These are phyloP conservation scores for Teratosphaeria nubilosa DNA, from an alignment of 2,329 filamentous ascomycete species.

Conservation along the genomic window DNA sequence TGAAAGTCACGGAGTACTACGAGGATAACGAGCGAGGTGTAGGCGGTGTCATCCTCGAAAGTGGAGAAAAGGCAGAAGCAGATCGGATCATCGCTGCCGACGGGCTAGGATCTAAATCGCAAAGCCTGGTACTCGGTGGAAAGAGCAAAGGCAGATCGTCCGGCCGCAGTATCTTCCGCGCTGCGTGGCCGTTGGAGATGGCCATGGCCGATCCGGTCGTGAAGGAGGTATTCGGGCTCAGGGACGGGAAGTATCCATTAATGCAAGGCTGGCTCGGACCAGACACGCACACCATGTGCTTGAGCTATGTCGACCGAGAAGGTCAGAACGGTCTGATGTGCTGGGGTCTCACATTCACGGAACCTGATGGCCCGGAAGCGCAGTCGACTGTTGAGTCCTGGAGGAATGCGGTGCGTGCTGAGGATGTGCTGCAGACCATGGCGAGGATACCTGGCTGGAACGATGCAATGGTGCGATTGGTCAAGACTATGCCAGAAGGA, in stretches of 20 bases:
- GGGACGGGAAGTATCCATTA: conserved; percentile 7
- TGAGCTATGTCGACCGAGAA: conserved; percentile 40
- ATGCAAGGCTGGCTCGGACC: conserved; percentile 14
- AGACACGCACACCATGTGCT: conserved; percentile 11
- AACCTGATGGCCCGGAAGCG: conserved; percentile 12
- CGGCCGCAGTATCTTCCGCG: conserved; percentile 13
- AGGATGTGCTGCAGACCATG: conserved; percentile 21
- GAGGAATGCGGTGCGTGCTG: conserved; percentile 31
- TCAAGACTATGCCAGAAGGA: conserved; percentile 29
- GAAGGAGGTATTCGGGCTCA: conserved; percentile 10
- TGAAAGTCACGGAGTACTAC: conserved; percentile 5
- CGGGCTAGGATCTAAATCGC: conserved; percentile 3
- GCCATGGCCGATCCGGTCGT: conserved; percentile 11
- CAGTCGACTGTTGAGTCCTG: conserved; percentile 31
- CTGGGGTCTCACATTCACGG: conserved; percentile 44
- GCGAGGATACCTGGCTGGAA: conserved; percentile 25
- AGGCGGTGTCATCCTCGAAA: conserved; percentile 3
- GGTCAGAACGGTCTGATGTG: conserved; percentile 31
- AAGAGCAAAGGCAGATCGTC: conserved; percentile 9
- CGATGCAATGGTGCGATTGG: conserved; percentile 36
- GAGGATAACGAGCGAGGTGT: conserved; percentile 3
- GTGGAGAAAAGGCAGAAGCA: conserved; percentile 2
- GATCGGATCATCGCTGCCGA: conserved; percentile 10
- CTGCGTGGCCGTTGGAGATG: conserved; percentile 11
- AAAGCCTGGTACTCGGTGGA: conserved; percentile 2